Conservation (phyloP, 2,329 filamentous ascomycete species). For the Xylaria sp. region DNA sequence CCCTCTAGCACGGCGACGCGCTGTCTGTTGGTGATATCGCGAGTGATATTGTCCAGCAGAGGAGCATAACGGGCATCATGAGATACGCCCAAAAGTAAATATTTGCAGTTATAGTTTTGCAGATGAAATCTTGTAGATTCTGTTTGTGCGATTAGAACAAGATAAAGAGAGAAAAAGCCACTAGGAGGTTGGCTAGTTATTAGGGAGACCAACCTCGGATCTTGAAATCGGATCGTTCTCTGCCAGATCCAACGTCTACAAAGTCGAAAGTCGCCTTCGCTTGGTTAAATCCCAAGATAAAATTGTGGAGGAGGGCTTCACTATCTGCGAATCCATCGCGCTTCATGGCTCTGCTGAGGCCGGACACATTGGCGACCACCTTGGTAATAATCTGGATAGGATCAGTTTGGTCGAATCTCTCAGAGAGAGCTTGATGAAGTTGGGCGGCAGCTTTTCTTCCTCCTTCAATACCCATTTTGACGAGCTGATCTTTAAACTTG, state of each 20-base stretch:
- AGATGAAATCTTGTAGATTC: slow-evolving; percentile 60
- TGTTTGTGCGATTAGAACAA: slow-evolving; percentile 30
- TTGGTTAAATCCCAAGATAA: slow-evolving; percentile 63
- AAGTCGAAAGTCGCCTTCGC: slow-evolving; percentile 64
- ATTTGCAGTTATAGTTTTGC: slow-evolving; percentile 62
- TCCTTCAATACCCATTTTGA: slow-evolving; percentile 58
- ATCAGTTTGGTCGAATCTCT: slow-evolving; percentile 48
- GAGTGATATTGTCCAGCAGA: slow-evolving; percentile 58
- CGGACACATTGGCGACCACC: slow-evolving; percentile 57
- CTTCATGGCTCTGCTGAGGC: slow-evolving; percentile 53
- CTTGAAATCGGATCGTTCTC: slow-evolving; percentile 62
- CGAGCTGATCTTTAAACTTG: slow-evolving; percentile 60
- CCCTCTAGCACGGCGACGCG: slow-evolving; percentile 60
- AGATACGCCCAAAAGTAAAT: slow-evolving; percentile 63
- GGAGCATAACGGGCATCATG: slow-evolving; percentile 64
- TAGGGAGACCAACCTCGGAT: slow-evolving; percentile 54
- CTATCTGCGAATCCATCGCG: slow-evolving; percentile 50
- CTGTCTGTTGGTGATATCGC: slow-evolving; percentile 45
- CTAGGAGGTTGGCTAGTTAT: background rate
- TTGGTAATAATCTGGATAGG: slow-evolving; percentile 59
- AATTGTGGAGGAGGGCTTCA: slow-evolving; percentile 55
- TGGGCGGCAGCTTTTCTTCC: slow-evolving; percentile 56
- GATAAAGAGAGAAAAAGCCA: background rate
- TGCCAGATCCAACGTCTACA: slow-evolving; percentile 62
- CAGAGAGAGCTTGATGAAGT: slow-evolving; percentile 51